Evolutionary conservation across 2,329 filamentous ascomycete species (phyloP).

Genomic region (Paecilomyces niveus): DNA sequence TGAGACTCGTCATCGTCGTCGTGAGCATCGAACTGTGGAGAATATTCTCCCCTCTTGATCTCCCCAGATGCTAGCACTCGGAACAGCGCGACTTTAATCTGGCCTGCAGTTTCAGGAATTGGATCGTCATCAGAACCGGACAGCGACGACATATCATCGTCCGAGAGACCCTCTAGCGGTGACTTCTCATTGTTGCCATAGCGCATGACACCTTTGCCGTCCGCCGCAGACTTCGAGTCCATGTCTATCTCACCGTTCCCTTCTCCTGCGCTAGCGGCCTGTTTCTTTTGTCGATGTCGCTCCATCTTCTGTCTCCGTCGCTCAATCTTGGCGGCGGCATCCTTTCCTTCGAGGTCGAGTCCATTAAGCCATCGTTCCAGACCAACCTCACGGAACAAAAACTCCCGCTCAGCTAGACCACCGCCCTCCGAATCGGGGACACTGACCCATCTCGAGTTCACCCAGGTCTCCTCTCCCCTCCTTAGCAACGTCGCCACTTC

Average conservation of each 20-base stretch:
- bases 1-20: slow-evolving; percentile 76
- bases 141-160: slow-evolving; percentile 57
- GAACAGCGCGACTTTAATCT: slow-evolving; percentile 97
- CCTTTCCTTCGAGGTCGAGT: slow-evolving; percentile 86
- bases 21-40: slow-evolving; percentile 92
- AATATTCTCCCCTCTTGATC: slow-evolving; percentile 97
- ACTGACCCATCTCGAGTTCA: slow-evolving; percentile 96
- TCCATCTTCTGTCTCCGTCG: slow-evolving; percentile 62
- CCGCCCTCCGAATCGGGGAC: slow-evolving; percentile 86
- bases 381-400: slow-evolving; percentile 93
- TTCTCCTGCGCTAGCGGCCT: slow-evolving; percentile 50
- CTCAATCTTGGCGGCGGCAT: slow-evolving; percentile 74
- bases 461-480: slow-evolving; percentile 96
- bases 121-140: slow-evolving; percentile 80
- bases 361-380: slow-evolving; percentile 95
- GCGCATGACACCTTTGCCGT: slow-evolving; percentile 56
- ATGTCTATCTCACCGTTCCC: slow-evolving; percentile 39
- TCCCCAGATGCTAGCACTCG: slow-evolving; percentile 91
- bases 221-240: slow-evolving; percentile 24
- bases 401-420: slow-evolving; percentile 90
- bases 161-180: slow-evolving; percentile 65
- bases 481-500: slow-evolving; percentile 91
- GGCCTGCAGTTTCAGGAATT: slow-evolving; percentile 81
- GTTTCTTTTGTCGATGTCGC: slow-evolving; percentile 73
- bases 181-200: slow-evolving; percentile 73